A percentile compares a stretch with the other conserved stretches of the same genome.
Conservation (phyloP, 768 basidiomycete species). For the Rubroboletus satanas region DNA sequence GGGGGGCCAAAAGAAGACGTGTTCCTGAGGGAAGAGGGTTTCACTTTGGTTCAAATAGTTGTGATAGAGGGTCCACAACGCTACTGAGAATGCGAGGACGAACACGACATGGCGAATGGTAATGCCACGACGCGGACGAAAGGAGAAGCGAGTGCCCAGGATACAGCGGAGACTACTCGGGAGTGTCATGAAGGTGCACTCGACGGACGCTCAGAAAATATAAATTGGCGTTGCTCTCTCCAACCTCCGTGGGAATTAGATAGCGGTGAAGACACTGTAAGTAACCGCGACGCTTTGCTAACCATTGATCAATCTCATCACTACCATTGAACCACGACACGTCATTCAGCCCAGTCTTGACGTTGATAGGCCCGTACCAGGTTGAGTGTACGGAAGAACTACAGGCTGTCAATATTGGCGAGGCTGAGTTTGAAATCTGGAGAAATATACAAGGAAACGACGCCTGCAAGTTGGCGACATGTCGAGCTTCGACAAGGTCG, state of each 20-base stretch:
- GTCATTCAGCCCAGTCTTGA: not conserved
- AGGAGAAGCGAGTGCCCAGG: not conserved
- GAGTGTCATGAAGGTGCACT: conserved; percentile 4
- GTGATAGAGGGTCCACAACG: conserved; percentile 21
- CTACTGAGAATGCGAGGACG: conserved; percentile 9
- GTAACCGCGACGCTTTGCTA: not conserved
- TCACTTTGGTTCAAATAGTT: not conserved
- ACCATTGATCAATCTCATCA: not conserved
- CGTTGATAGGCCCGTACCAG: not conserved
- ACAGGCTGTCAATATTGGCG: not conserved
- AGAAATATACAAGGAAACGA: conserved; percentile 7
- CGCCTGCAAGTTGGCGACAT: conserved; percentile 31
- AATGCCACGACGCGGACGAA: conserved; percentile 14
- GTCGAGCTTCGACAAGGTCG: conserved; percentile 87
- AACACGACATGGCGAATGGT: conserved; percentile 24
- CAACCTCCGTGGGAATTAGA: not conserved
- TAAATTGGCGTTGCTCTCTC: not conserved
- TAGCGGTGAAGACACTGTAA: no score
- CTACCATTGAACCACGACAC: not conserved
- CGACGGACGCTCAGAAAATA: not conserved
- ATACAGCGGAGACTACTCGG: not conserved
- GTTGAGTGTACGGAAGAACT: not conserved
- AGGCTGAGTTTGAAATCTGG: conserved; percentile 28
- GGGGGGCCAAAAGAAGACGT: conserved; percentile 16
- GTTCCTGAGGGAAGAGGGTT: conserved; percentile 8